Evolutionary conservation across 371 early-diverging fungal genomes (phyloP), one percentile per base, ranked within the genome.

Genomic region (Capniomyces stellatus): DNA sequence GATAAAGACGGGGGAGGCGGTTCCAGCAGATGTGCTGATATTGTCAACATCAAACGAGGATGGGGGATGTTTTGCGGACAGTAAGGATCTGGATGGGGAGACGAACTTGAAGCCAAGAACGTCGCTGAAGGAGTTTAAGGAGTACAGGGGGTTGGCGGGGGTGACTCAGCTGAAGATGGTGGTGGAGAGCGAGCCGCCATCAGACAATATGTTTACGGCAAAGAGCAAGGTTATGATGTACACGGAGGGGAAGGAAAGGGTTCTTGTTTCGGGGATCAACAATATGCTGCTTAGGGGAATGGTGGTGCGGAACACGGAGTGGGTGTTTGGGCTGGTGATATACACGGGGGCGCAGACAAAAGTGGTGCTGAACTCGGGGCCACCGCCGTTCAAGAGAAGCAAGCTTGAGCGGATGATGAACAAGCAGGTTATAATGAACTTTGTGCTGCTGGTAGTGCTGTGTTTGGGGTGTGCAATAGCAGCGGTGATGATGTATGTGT

Each of bases 81-180:
- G 95, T 3, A 87, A 86, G 58, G 89, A 89, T 64, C 63, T 98
- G 46, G 95, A 98, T 67, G 98, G 98, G 21, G 98, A 98, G 66
- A 89, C 89, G 19, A 93, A 94, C 61, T 70, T 95, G 19, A 96
- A 96, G 68, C 73, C 81, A 24, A 74, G 87, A 21, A 59, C 66
- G n/a, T 64, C 79, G 24, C 39, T 83, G n/a, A 68, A 68, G 13
- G 81, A 83, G 25, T 75, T 79, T 0, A 64, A 70, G 15, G 69
- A 81, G 56, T 66, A 81, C 43, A 72, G 75, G 40, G 73, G 75
- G 0, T 74, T 82, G 12, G 62, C 64, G n/a, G 83, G 82, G 18
- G 82, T 80, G 59, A 58, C 72, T 18, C 66, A 74, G 8, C 56
- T 79, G 13, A 67, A 57, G 27, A 71, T 71, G 43, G 76, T 74